Conservation (phyloP, 352 stramenopile species). For the Globisporangium echinulatum region DNA sequence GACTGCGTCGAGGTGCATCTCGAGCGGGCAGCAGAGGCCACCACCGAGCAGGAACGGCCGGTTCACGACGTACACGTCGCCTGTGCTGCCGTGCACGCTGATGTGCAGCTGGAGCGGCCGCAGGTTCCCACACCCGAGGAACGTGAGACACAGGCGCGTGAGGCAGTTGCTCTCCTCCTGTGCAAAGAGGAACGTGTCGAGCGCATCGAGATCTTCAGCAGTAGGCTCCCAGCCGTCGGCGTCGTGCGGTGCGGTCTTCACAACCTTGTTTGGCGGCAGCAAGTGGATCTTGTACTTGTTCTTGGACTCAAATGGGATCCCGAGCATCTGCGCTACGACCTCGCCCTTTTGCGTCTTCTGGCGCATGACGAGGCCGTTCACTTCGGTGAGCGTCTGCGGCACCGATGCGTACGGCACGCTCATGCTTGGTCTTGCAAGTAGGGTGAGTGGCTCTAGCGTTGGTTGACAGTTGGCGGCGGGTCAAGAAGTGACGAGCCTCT, state of each 20-base stretch:
- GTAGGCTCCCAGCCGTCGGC: conserved; percentile 38
- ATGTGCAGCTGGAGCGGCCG: conserved; percentile 45
- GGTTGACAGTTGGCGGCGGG: conserved; percentile 1
- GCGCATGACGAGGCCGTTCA: conserved; percentile 39
- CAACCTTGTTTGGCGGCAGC: conserved; percentile 38
- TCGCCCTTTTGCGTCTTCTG: conserved; percentile 47
- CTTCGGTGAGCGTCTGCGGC: conserved; percentile 26
- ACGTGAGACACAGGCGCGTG: conserved; percentile 27
- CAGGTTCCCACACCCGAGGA: conserved; percentile 28
- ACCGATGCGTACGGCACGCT: conserved; percentile 15
- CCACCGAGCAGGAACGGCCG: conserved; percentile 31
- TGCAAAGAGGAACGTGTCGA: conserved; percentile 43
- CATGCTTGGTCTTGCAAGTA: not conserved
- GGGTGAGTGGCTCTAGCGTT: not conserved
- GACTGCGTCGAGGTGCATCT: conserved; percentile 36
- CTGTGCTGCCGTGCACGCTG: conserved; percentile 23
- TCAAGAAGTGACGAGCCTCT: not conserved
- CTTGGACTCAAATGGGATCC: conserved; percentile 39
- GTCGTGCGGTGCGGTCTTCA: conserved; percentile 43
- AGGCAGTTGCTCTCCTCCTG: conserved; percentile 32
- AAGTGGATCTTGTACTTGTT: conserved; percentile 57
- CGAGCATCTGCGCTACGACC: conserved; percentile 40
- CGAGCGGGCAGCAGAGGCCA: conserved; percentile 27
- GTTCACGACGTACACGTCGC: conserved; percentile 45
- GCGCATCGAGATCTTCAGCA: conserved; percentile 32